phyloP scores from a whole-genome alignment of 2,329 filamentous ascomycete species.

The Ophiosphaerella herpotricha region DNA sequence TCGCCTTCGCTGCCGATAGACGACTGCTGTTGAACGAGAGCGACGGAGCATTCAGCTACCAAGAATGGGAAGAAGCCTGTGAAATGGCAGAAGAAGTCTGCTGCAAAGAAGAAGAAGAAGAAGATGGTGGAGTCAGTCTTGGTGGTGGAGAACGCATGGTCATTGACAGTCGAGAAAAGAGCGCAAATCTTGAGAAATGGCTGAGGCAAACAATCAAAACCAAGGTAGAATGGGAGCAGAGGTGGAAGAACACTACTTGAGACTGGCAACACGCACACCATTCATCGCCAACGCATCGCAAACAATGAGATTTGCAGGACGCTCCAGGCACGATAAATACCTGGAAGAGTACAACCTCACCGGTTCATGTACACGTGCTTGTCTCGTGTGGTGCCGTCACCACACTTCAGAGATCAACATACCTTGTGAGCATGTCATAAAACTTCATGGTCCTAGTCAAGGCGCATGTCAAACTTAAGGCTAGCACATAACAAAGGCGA shows the following conservation, averaged over 20 bases:
- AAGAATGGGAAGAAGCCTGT: slow-evolving; percentile 75
- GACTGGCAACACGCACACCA: background rate
- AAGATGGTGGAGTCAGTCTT: slow-evolving; percentile 38
- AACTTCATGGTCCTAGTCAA: no score
- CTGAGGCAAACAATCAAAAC: slow-evolving; percentile 46
- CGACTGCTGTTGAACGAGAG: slow-evolving; percentile 80
- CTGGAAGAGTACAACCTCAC: background rate
- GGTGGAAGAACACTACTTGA: slow-evolving; percentile 49
- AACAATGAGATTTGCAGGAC: background rate
- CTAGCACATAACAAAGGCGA: no score
- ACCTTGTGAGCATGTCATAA: no score
- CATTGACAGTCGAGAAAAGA: slow-evolving; percentile 37
- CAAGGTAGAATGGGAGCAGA: slow-evolving; percentile 47
- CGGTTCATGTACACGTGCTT: no score
- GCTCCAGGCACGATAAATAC: background rate
- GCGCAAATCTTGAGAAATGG: slow-evolving; percentile 44
- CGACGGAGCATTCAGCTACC: slow-evolving; percentile 75
- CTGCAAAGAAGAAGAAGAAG: slow-evolving; percentile 52
- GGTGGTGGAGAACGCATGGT: slow-evolving; percentile 45
- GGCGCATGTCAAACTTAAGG: no score
- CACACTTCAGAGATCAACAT: no score
- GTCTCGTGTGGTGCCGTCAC: no score
- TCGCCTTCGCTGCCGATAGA: slow-evolving; percentile 71
- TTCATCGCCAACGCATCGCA: background rate
- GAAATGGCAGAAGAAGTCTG: slow-evolving; percentile 70